phyloP scores from a whole-genome alignment of 805 yeast genomes.

The Candida golubevii region DNA sequence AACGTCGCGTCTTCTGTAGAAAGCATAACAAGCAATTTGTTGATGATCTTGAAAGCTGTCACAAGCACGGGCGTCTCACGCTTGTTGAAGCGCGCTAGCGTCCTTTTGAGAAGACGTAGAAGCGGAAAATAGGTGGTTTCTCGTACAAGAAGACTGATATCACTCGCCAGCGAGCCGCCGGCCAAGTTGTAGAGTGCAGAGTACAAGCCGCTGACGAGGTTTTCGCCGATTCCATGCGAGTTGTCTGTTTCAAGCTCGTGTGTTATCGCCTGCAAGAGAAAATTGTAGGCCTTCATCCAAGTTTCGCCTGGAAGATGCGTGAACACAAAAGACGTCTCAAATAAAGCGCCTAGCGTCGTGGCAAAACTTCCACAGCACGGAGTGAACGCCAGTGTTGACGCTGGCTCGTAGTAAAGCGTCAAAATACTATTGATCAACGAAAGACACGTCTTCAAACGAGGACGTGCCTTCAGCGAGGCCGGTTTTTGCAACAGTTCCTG shows the following conservation, averaged over 20 bases:
- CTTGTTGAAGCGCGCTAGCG: conserved; percentile 16
- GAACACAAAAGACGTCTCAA: conserved; percentile 23
- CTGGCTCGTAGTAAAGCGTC: conserved; percentile 15
- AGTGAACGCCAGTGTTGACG: conserved; percentile 10
- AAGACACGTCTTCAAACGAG: conserved; percentile 22
- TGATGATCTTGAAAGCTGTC: conserved; percentile 38
- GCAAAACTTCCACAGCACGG: conserved; percentile 27
- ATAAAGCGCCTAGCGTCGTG: conserved; percentile 17
- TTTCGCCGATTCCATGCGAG: conserved; percentile 14
- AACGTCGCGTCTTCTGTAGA: conserved; percentile 37
- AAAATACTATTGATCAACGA: conserved; percentile 18
- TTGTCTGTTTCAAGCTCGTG: conserved; percentile 9
- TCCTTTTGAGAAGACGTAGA: conserved; percentile 16
- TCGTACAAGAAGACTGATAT: conserved; percentile 17
- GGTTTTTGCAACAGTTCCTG: conserved; percentile 12
- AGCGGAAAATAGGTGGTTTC: conserved; percentile 19
- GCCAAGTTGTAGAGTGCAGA: conserved; percentile 18
- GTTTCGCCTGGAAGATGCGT: conserved; percentile 28
- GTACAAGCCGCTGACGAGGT: conserved; percentile 20
- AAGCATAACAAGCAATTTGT: conserved; percentile 40
- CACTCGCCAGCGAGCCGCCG: conserved; percentile 19
- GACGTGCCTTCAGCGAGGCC: conserved; percentile 9
- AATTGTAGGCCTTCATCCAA: conserved; percentile 25
- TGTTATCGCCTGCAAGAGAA: conserved; percentile 20
- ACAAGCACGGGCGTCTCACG: conserved; percentile 23